Percentiles rank a stretch among this genome's conserved stretches.
Conservation (phyloP, 257 asterid species). For the Capsicum baccatum region DNA sequence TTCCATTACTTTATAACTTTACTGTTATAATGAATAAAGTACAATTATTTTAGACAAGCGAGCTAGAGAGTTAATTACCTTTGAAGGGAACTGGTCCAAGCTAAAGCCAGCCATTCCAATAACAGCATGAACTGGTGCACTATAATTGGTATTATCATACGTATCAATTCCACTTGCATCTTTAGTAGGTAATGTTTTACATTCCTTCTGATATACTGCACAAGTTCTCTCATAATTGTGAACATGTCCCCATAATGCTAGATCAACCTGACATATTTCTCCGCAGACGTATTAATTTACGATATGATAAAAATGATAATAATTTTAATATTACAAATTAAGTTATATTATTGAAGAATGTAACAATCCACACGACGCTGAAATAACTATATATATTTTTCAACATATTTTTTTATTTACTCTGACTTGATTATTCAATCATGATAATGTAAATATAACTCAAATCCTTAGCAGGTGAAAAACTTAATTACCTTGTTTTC, state of each 20-base stretch:
- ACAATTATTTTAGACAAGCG: too few species aligned
- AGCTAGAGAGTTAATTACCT: conserved; percentile 40
- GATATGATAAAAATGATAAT: background rate
- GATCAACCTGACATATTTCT: conserved; percentile 59
- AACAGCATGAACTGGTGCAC: conserved; percentile 79
- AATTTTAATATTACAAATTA: background rate
- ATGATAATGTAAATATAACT: background rate
- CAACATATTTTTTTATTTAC: background rate
- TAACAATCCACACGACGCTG: background rate
- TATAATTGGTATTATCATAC: conserved; percentile 55
- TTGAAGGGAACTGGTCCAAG: conserved; percentile 58
- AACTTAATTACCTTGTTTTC: conserved; percentile 54
- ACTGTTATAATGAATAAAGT: background rate
- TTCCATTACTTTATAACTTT: background rate
- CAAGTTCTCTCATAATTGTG: conserved; percentile 94
- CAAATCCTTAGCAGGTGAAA: background rate
- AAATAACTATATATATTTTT: too few species aligned
- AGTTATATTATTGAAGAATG: background rate
- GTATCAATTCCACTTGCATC: conserved; percentile 50
- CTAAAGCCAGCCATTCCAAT: conserved; percentile 94
- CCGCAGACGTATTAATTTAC: background rate
- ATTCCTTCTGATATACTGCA: conserved; percentile 57
- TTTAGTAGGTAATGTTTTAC: conserved; percentile 69
- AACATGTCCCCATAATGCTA: conserved; percentile 82
- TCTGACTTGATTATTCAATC: background rate